Conservation (phyloP, 2,329 filamentous ascomycete species). For the Aspergillus brunneoviolaceus region DNA sequence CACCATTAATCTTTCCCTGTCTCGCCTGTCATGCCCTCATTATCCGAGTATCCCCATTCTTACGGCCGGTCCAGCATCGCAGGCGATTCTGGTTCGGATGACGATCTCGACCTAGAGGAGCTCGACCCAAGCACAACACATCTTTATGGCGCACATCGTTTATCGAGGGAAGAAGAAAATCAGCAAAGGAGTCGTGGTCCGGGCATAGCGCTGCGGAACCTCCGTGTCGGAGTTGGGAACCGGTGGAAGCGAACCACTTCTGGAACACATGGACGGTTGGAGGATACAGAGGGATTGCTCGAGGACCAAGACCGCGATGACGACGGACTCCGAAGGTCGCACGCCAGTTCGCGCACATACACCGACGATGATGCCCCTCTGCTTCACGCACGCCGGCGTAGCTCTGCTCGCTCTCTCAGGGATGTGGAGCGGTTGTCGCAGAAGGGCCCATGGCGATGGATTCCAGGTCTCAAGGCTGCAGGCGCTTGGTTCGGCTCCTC, state of each 20-base stretch:
- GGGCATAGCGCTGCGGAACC: constrained; percentile 49
- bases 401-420: constrained; percentile 33
- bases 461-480: constrained; percentile 65
- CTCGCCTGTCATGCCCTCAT: constrained; percentile 34
- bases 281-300: constrained; percentile 67
- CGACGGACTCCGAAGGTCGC: constrained; percentile 57
- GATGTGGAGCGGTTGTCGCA: constrained; percentile 45
- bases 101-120: constrained; percentile 49
- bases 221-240: constrained; percentile 51
- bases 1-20: constrained; percentile 2
- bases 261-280: constrained; percentile 44
- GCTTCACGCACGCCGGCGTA: constrained; percentile 52
- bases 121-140: constrained; percentile 40
- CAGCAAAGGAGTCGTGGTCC: constrained; percentile 34
- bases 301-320: constrained; percentile 63
- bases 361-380: constrained; percentile 75
- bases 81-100: constrained; percentile 40
- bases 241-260: constrained; percentile 40
- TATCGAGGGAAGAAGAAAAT: constrained; percentile 30
- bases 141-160: constrained; percentile 20
- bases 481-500: constrained; percentile 28
- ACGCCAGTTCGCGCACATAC: constrained; percentile 54
- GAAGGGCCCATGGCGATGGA: constrained; percentile 56
- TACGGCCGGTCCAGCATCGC: constrained; percentile 32
- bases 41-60: constrained; percentile 38